Base-by-base conservation (phyloP, 2,329 filamentous ascomycete species). In the Diaporthe batatas region DNA sequence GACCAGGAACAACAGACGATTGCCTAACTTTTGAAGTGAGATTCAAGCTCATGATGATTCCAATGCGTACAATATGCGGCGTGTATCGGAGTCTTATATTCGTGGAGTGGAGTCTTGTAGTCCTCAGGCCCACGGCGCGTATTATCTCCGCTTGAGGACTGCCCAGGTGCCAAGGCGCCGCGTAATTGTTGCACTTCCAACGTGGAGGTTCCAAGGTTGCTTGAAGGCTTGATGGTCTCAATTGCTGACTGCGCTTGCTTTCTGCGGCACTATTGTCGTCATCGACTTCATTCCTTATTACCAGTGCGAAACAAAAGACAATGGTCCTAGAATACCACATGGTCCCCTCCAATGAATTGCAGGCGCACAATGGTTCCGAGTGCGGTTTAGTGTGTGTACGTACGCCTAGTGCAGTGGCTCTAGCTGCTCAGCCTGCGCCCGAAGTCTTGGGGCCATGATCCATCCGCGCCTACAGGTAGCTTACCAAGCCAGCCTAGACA, bases 331-430 rank as follows among this genome's bases (percentile, higher is more conserved):
- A 14, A 12, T 16, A 21, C 42, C 11, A 32, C 8, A 16, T 1
- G 18, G 11, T 8, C 11, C 25, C 25, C 6, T 29, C 18, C 25
- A 29, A 32, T 47, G 39, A 4, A 54, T 53, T 23, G 25, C 14
- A 16, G 36, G 67, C 67, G 67, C 67, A 23, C 51, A 69, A 69
- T 69, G 67, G 36, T 55, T 53, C 68, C 54, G 6, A 62, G 47
- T 25, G 3, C 23, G 54, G 68, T 59, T 36, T 62, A 59, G 68
- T 47, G 42, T 29, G 36, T 2, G 29, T 29, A 29, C 29, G 29
- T 29, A 62, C 29, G 59, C 59, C 59, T 49, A 64, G 42, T 49
- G 25, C 34, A 64, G 42, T 49, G 25, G 16, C 39, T 49, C 29
- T 29, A 29, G 29, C 29, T 29, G 29, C 29, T 29, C 29, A 29